Conservation (phyloP, 2,329 filamentous ascomycete species). For the Phoma sp. region DNA sequence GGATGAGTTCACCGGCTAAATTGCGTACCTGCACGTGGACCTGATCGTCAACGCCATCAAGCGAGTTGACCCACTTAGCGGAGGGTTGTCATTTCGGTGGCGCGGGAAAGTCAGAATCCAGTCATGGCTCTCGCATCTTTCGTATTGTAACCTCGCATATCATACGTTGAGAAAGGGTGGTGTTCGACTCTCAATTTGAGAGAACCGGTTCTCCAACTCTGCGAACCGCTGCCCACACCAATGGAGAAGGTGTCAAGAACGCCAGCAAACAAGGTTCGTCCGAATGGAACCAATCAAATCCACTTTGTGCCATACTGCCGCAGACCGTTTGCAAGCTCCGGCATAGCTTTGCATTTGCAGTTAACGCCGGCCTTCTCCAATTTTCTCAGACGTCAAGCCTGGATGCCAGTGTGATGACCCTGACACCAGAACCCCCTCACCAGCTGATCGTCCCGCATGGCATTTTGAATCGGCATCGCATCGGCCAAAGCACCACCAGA, state of each 20-base stretch:
- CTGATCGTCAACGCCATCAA: conserved; percentile 28
- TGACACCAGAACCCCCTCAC: neutral
- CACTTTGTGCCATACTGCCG: conserved; percentile 2
- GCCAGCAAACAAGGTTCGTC: neutral
- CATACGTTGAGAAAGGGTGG: neutral
- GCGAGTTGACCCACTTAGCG: conserved; percentile 22
- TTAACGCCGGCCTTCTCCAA: neutral
- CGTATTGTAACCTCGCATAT: neutral
- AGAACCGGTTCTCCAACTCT: conserved; percentile 1
- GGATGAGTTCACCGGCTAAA: conserved; percentile 28
- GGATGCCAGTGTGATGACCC: neutral
- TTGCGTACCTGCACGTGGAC: conserved; percentile 29
- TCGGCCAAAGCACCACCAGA: conserved; percentile 7
- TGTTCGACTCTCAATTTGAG: neutral
- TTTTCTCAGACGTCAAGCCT: conserved; percentile 4
- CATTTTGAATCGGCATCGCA: conserved; percentile 12
- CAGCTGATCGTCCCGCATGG: conserved; percentile 4
- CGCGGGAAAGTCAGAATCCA: conserved; percentile 9
- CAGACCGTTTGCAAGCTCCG: conserved; percentile 3
- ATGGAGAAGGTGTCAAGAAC: conserved; percentile 11
- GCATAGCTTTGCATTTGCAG: conserved; percentile 9
- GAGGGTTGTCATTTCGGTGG: conserved; percentile 16
- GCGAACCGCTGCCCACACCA: conserved; percentile 3
- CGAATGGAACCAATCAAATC: conserved; percentile 1
- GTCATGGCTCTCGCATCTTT: neutral